A percentile compares a stretch with the other conserved stretches of the same genome.
These are phyloP conservation scores for Leccinum fallax DNA, from an alignment of 1,284 basidiomycete genomes.

Conservation along the genomic window DNA sequence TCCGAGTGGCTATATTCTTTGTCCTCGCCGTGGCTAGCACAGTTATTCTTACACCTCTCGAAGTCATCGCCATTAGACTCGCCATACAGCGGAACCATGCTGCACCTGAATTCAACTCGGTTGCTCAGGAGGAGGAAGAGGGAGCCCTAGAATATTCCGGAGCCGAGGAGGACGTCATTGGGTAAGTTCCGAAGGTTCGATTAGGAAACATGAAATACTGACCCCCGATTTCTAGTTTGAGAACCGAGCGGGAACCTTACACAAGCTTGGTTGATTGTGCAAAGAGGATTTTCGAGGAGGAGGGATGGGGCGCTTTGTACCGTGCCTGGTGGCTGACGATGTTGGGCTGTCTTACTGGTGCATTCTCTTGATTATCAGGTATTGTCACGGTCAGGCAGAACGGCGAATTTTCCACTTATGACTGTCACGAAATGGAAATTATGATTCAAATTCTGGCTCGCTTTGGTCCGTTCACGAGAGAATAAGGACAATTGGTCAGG, in stretches of 20 bases:
- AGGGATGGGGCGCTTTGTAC: slow-evolving; percentile 77
- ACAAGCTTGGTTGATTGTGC: slow-evolving; percentile 75
- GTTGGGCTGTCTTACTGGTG: slow-evolving; percentile 62
- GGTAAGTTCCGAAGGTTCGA: slow-evolving; percentile 44
- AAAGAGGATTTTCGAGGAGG: slow-evolving; percentile 81
- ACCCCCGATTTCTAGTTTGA: slow-evolving; percentile 48
- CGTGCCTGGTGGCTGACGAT: slow-evolving; percentile 89
- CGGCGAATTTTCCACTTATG: slow-evolving; percentile 2
- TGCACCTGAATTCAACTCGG: slow-evolving; percentile 68
- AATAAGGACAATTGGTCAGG: not conserved
- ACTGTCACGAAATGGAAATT: slow-evolving; percentile 1
- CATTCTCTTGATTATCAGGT: slow-evolving; percentile 45
- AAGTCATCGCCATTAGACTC: slow-evolving; percentile 80
- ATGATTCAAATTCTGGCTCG: not conserved
- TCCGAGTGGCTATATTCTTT: slow-evolving; percentile 63
- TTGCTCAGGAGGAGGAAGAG: slow-evolving; percentile 72
- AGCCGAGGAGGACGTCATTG: slow-evolving; percentile 84
- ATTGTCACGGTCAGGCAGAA: not conserved
- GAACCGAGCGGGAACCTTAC: slow-evolving; percentile 88
- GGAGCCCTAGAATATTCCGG: slow-evolving; percentile 71
- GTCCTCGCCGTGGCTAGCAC: slow-evolving; percentile 63
- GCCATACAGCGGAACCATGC: slow-evolving; percentile 86
- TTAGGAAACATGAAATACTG: not conserved
- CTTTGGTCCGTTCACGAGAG: not conserved
- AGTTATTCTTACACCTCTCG: slow-evolving; percentile 72